phyloP scores from a whole-genome alignment of 2,329 filamentous ascomycete species.

The Xylariaceae sp. region DNA sequence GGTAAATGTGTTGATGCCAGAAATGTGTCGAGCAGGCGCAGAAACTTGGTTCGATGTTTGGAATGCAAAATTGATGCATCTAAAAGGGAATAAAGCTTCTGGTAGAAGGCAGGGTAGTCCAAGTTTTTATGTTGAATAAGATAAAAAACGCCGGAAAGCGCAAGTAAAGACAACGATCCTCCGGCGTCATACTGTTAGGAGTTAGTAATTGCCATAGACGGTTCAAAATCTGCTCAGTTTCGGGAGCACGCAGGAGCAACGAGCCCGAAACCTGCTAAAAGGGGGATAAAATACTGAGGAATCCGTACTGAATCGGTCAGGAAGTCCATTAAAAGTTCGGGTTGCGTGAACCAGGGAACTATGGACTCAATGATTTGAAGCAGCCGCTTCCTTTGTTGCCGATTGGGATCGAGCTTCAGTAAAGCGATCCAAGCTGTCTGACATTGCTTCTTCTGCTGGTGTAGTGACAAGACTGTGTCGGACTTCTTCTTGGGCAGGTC shows the following conservation, averaged over 20 bases:
- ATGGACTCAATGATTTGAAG: slow-evolving; percentile 78
- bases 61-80: slow-evolving; percentile 88
- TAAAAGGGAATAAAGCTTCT: slow-evolving; percentile 90
- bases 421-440: slow-evolving; percentile 88
- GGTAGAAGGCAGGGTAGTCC: slow-evolving; percentile 94
- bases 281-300: no score
- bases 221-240: no score
- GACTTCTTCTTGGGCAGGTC: slow-evolving; percentile 70
- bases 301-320: slow-evolving; percentile 95
- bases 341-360: slow-evolving; percentile 86
- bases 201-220: no score
- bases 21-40: slow-evolving; percentile 90
- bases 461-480: slow-evolving; percentile 68
- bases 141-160: slow-evolving; percentile 92
- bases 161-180: slow-evolving; percentile 84
- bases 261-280: no score
- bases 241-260: no score
- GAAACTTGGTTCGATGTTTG: slow-evolving; percentile 91
- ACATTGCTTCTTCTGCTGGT: slow-evolving; percentile 77
- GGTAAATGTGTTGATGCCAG: slow-evolving; percentile 91
- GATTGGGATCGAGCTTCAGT: slow-evolving; percentile 70
- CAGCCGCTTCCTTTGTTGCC: slow-evolving; percentile 79
- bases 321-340: slow-evolving; percentile 94
- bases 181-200: slow-evolving; percentile 86
- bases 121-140: slow-evolving; percentile 92